Percentiles rank a stretch among this genome's conserved stretches.
Conservation (phyloP, 768 basidiomycete genomes). For the Mycena venus region DNA sequence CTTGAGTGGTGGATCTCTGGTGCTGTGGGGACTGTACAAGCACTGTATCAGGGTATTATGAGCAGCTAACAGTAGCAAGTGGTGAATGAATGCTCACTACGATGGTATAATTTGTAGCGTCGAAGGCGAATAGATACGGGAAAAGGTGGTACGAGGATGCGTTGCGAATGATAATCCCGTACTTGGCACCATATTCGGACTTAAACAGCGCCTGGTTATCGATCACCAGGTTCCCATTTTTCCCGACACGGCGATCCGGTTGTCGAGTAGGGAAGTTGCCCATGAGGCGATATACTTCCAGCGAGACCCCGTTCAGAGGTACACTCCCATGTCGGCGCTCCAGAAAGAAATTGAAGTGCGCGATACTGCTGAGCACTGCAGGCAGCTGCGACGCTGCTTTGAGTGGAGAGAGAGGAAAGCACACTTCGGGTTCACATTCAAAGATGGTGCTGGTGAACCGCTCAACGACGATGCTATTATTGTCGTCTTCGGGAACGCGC, state of each 20-base stretch:
- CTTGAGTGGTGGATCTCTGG: not conserved
- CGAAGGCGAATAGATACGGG: not conserved
- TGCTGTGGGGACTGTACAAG: not conserved
- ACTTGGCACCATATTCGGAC: not conserved
- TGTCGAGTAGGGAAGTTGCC: not conserved
- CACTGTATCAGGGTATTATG: not conserved
- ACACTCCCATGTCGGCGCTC: not conserved
- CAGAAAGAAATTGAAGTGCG: conserved; percentile 6
- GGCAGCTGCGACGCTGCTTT: not conserved
- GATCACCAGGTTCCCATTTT: not conserved
- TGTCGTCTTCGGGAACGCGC: not conserved
- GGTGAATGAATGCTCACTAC: not conserved
- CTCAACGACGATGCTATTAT: not conserved
- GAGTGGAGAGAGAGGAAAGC: not conserved
- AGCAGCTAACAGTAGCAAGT: not conserved
- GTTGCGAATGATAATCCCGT: not conserved
- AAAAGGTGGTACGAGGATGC: not conserved
- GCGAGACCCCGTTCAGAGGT: not conserved
- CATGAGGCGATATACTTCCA: not conserved
- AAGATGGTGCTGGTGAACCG: not conserved
- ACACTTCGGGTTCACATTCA: not conserved
- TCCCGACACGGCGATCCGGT: not conserved
- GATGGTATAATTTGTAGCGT: not conserved
- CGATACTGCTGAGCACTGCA: not conserved
- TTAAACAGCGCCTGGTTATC: not conserved